phyloP scores from a whole-genome alignment of 1,139 yeast species.

The Candida labiduridarum region DNA sequence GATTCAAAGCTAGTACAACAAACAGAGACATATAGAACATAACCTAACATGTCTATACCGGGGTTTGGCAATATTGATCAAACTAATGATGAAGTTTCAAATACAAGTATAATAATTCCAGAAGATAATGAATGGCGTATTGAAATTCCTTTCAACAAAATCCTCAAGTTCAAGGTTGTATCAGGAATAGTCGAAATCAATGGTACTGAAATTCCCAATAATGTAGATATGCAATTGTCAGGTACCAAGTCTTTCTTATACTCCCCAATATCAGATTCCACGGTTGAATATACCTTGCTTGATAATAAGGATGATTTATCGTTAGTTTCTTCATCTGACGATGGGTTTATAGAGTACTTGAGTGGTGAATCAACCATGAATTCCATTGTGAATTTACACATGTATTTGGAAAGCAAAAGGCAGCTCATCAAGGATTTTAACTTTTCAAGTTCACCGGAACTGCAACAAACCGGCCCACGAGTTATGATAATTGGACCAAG shows the following conservation, averaged over 20 bases:
- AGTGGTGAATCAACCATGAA: constrained; percentile 73
- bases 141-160: constrained; percentile 65
- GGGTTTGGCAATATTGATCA: constrained; percentile 21
- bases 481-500: constrained; percentile 75
- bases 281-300: constrained; percentile 50
- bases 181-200: constrained; percentile 85
- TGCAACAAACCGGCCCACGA: constrained; percentile 52
- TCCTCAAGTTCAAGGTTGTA: constrained; percentile 55
- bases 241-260: constrained; percentile 60
- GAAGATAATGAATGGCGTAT: constrained; percentile 80
- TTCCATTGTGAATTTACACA: constrained; percentile 68
- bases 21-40: not conserved
- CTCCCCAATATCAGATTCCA: constrained; percentile 56
- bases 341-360: constrained; percentile 55
- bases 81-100: constrained; percentile 5
- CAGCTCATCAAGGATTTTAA: constrained; percentile 34
- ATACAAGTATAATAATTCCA: constrained; percentile 31
- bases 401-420: constrained; percentile 71
- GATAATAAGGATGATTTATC: constrained; percentile 42
- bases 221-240: constrained; percentile 61
- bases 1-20: too few species aligned
- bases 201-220: constrained; percentile 88
- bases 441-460: constrained; percentile 18
- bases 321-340: constrained; percentile 31
- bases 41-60: constrained; percentile 23